Evolutionary conservation across 257 asterid genomes (phyloP), one percentile per base, ranked within the genome.

Genomic region (Solanum commersonii): DNA sequence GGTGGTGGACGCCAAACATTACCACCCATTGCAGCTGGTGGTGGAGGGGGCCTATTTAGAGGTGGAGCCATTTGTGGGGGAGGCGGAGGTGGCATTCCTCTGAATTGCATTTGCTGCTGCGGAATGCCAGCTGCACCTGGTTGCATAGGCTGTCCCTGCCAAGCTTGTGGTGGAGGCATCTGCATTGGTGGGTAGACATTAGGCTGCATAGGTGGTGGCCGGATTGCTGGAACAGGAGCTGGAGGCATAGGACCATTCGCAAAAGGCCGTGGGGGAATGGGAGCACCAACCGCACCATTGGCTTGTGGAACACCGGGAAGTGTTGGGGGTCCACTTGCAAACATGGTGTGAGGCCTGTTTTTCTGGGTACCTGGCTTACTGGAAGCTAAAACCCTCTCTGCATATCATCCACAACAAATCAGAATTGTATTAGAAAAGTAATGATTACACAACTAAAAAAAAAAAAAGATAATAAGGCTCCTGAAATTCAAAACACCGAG

Each of bases 251-350:
- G 65, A 23, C 98, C 98, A 44, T 93, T 96, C 10, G 92, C 89
- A 89, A 95, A 96, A 68, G 98, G 98, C 88, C 95, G 91, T 37
- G 98, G 98, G 63, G 96, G 95, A 29, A 87, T 84, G 29, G 96
- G 95, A 82, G 95, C 88, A 34, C 81, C 84, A 72, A 93, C 89
- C 0, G 89, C 68, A 31, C 95, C 96, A 60, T 93, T 97, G 46
- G 95, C 92, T 89, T 93, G 98, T 65, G 93, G 88, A 86, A 34
- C 90, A 78, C 70, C 88, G 0, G 94, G 92, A 31, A 94, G 93
- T 1, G 93, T 88, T 5, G 98, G 99, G 84, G 99, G 99, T 79
- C 98, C 99, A 89, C 98, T 96, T 5, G 99, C 98, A 90, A 97
- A 97, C 96, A 97, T 87, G 14, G 99, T 97, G 84, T 97, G 99